Base-by-base conservation (phyloP, 257 asterid species). In the Primulina eburnea region DNA sequence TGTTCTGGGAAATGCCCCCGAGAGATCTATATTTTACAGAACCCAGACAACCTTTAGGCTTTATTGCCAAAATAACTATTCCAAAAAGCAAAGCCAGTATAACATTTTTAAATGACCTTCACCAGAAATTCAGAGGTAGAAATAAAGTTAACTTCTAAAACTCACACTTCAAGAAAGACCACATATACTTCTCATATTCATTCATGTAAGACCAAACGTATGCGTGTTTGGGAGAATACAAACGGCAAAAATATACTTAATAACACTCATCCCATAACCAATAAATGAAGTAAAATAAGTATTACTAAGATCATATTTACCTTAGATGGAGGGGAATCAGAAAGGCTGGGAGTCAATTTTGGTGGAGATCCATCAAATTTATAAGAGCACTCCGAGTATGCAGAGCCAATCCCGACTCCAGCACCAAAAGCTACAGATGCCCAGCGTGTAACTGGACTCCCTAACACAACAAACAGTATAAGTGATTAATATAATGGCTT, bases 361-460 rank as follows among this genome's bases (percentile, higher is more conserved):
- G 82, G 68, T 4, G 84, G 69, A 77, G 90, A 78, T 18, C 82
- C 83, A 69, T 70, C 86, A 75, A 85, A 84, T 63, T 78, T 89
- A 33, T 76, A 81, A 55, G 93, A 85, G 81, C 96, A 90, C n/a
- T 92, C 97, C 17, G 89, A 70, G 82, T 87, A 92, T 29, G 98
- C 93, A 76, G 93, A 85, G 65, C 98, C 98, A 63, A 92, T 77
- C 57, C 97, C 98, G 64, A 85, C 60, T 61, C 97, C 97, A 64
- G 95, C 95, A 71, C 92, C 98, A 70, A 92, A 85, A 67, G 93
- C 88, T 43, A 90, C 89, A 24, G 97, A 81, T 43, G 96, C 95
- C 98, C 96, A 90, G 67, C 96, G 95, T 64, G 96, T 87, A 29
- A 72, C 91, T 20, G 98, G 97, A 71, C 95, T 92, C 78, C 97